phyloP scores from a whole-genome alignment of 495 filamentous ascomycete genomes.

The Penicillium argentinense region DNA sequence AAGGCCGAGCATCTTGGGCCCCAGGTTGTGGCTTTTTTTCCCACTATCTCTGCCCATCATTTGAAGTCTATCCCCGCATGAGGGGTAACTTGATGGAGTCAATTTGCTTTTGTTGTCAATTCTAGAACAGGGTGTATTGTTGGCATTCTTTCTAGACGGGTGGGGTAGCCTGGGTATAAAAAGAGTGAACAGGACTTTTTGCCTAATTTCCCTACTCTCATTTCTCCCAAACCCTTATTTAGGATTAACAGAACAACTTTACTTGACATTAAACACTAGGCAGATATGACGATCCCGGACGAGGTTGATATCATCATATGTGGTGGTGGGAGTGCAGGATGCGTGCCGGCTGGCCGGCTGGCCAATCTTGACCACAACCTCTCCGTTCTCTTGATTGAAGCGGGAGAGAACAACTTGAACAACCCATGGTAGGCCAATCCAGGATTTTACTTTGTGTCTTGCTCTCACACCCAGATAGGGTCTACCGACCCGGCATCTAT shows the following conservation, averaged over 20 bases:
- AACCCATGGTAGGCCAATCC: conserved; percentile 61
- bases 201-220: no score
- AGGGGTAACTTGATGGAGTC: not conserved
- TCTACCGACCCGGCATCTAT: conserved; percentile 76
- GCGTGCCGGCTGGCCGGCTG: conserved; percentile 75
- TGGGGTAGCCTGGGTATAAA: not conserved
- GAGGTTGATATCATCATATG: conserved; percentile 86
- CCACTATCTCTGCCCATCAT: not conserved
- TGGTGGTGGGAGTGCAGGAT: conserved; percentile 70
- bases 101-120: not conserved
- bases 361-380: conserved; percentile 81
- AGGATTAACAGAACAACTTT: no score
- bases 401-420: conserved; percentile 76
- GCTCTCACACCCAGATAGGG: conserved; percentile 31
- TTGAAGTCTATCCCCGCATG: not conserved
- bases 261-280: no score
- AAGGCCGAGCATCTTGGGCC: no score
- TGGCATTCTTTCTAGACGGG: no score
- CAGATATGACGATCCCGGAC: conserved; percentile 52
- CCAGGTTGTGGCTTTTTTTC: no score
- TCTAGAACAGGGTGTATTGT: no score
- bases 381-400: conserved; percentile 76
- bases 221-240: no score
- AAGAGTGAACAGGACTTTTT: not conserved
- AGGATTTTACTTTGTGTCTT: not conserved